Evolutionary conservation across 139 green algal species (phyloP), one percentile per base, ranked within the genome.

Genomic region (Raphidocelis subcapitata): DNA sequence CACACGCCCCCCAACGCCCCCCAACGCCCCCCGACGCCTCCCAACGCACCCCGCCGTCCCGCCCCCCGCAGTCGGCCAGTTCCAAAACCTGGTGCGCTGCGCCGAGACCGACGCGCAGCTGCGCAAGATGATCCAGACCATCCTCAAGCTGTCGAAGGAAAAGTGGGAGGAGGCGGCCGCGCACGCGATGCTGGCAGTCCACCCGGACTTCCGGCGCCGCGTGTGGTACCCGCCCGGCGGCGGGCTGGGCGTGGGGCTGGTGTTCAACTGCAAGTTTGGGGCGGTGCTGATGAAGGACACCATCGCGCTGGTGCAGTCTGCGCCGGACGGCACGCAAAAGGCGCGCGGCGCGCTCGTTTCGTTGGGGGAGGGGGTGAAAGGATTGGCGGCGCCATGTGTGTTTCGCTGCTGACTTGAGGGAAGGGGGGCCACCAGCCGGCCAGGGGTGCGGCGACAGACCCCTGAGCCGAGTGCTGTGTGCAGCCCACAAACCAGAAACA

Each of bases 181-280:
- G 28, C 69, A 67, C 29, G 69, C 69, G 23, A 67, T 68, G 56
- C 28, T 36, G 29, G 56, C 56, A 60, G 69, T 73, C 46, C n/a
- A 61, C 1, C 66, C 66, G 23, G 66, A 73, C 49, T 73, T 73
- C 66, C 62, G 66, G 66, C 47, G n/a, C 26, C 55, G 26, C 24
- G 24, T 29, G 10, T 35, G 55, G 54, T 61, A 61, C 54, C 54
- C 54, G 4, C 54, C 54, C 54, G 54, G 54, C 54, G 10, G 20
- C 12, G 20, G 20, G 10, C 14, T 61, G 54, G 54, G 54, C 12
- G 24, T 61, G 23, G 54, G 54, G 23, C 54, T 92, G 62, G 80
- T 92, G 4, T 92, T 92, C 72, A 78, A 81, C 33, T 90, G 84
- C 77, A 79, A 77, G 32, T 68, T 87, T 35, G 86, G 82, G 1